Base-by-base conservation (phyloP, 2,329 filamentous ascomycete genomes). In the Venturia asperata region DNA sequence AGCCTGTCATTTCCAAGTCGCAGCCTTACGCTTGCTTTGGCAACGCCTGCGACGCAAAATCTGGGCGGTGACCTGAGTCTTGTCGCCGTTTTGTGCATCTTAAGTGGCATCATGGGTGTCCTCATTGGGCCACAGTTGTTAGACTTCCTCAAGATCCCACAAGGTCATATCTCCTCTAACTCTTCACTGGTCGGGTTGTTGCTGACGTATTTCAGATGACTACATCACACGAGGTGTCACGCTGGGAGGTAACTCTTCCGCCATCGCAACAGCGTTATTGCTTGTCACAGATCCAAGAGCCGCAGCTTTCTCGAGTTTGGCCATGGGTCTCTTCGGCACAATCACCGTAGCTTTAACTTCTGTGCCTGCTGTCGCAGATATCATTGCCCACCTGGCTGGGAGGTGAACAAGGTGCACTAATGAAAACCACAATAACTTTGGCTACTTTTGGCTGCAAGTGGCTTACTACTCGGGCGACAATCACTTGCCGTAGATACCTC, bases 191-290 rank as follows among this genome's bases (percentile, higher is more conserved):
- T 58, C 5, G 60, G 17, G 2, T 21, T 19, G n/a, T 19, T 30
- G 39, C 39, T 47, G 11, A 62, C 37, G 2, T 47, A 15, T 3
- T 45, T 80, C 85, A 72, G 84, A 86, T 69, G 85, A 86, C 72
- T 87, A 86, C 67, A 83, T 87, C 42, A 86, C 83, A 1, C 75
- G 83, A n/a, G 84, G 85, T 11, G 82, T 87, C 4, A 83, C 83
- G 1, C 72, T 86, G n/a, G 84, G 84, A 4, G 82, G 81, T 1
- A 86, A 86, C 70, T 84, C 83, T 0, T 83, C 81, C 4, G 84
- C 84, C 6, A 83, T 87, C 47, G 83, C 79, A 1, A 86, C 84
- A 3, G 83, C 85, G 0, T 70, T 85, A 42, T 74, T 87, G 1
- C 72, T 87, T 1, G 76, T 79, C 1, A 81, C 80, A 0, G 84